Evolutionary conservation across 306 rosid genomes (phyloP), one percentile per base, ranked within the genome.

Genomic region (Cicer yamashitae): DNA sequence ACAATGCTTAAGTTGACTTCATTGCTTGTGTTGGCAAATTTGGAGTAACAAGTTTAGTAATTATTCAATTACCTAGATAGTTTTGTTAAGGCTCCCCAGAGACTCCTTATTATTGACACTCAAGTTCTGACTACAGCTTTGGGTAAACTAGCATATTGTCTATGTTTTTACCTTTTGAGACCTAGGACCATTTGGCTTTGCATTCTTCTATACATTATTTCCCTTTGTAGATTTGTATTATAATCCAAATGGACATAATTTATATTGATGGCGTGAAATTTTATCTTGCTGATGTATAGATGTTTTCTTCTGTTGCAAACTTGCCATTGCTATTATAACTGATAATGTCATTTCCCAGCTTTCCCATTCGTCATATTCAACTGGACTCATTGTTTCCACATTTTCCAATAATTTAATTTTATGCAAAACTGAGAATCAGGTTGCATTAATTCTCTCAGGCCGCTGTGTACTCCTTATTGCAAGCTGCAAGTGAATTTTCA

Each of bases 401-500:
- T 58, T 60, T 68, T 59, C 37, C 67, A 47, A 76, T 15, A 30
- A 58, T 58, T 52, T 25, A 58, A 25, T 12, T 70, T 71, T 58
- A 44, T 68, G 53, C 63, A 53, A 53, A 82, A 75, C 82, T 82
- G 76, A 76, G 82, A 76, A 67, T 46, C 67, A 70, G 67, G 61
- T 80, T 71, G 76, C 38, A 53, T 76, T 67, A 78, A 71, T 81
- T 71, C 75, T 87, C 71, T 75, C 96, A 92, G 99, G 97, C 93
- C 77, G 88, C 96, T 75, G 93, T 88, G 71, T 89, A 85, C 86
- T 90, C 96, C 58, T 88, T 94, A 71, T 70, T 94, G 92, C 99
- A 92, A 72, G 99, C 97, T 81, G 96, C 89, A 43, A 89, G 83
- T 46, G 96, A 94, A 80, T 81, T 94, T 82, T 91, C 96, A 76